These are phyloP conservation scores for Leishmania major DNA, from an alignment of 208 protist genomes.

Conservation along the genomic window DNA sequence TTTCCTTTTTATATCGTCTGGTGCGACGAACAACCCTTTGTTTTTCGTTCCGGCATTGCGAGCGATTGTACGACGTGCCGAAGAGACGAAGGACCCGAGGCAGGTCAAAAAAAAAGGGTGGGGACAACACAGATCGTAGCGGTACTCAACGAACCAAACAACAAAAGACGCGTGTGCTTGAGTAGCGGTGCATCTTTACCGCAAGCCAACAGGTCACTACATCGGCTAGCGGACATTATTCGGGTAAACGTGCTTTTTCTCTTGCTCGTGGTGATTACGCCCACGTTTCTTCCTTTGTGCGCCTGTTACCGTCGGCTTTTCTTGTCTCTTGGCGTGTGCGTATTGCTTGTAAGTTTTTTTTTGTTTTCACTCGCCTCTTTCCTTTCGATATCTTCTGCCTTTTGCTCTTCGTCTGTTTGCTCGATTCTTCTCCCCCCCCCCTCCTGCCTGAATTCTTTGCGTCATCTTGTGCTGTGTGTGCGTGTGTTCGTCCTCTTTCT, in stretches of 20 bases:
- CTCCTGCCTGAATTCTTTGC: not conserved
- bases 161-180: not conserved
- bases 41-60: not conserved
- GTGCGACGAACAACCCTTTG: not conserved
- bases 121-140: not conserved
- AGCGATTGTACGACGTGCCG: not conserved
- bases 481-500: not conserved
- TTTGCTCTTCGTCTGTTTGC: not conserved
- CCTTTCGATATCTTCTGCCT: not conserved
- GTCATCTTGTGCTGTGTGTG: not conserved
- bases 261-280: not conserved
- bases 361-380: not conserved
- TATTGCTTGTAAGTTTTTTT: not conserved
- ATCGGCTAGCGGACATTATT: not conserved
- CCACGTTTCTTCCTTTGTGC: not conserved
- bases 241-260: not conserved
- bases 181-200: not conserved
- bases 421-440: not conserved
- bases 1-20: not conserved
- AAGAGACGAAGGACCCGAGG: not conserved
- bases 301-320: not conserved
- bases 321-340: not conserved
- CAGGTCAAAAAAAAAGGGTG: not conserved
- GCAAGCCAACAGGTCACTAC: not conserved
- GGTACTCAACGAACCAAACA: not conserved